Conservation (phyloP, 495 filamentous ascomycete genomes). For the Xylaria palmicola region DNA sequence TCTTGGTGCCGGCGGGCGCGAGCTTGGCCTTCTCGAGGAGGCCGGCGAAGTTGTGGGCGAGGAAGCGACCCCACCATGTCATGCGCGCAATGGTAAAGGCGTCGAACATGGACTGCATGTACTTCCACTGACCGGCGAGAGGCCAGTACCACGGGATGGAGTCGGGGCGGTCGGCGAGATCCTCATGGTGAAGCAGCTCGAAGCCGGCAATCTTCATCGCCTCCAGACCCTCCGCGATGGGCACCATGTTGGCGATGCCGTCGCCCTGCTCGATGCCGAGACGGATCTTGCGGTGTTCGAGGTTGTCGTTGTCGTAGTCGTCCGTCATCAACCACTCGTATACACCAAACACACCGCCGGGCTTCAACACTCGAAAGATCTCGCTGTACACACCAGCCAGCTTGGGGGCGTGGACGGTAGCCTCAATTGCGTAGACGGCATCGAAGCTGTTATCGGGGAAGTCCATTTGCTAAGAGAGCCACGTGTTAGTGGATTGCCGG, state of each 20-base stretch:
- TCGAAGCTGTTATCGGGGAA: slow-evolving; percentile 92
- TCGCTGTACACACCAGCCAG: slow-evolving; percentile 94
- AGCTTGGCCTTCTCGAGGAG: slow-evolving; percentile 71
- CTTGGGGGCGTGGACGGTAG: slow-evolving; percentile 91
- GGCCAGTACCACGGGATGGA: slow-evolving; percentile 93
- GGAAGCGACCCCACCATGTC: slow-evolving; percentile 78
- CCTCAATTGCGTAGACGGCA: slow-evolving; percentile 97
- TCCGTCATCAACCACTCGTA: slow-evolving; percentile 99
- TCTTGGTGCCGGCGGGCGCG: slow-evolving; percentile 83
- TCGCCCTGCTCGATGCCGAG: slow-evolving; percentile 95
- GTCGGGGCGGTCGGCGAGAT: slow-evolving; percentile 81
- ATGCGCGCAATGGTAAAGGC: slow-evolving; percentile 83
- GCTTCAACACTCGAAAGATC: slow-evolving; percentile 94
- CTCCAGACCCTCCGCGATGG: slow-evolving; percentile 73
- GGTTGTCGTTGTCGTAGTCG: slow-evolving; percentile 84
- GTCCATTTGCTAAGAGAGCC: slow-evolving; percentile 77
- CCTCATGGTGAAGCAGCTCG: slow-evolving; percentile 80
- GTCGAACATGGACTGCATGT: slow-evolving; percentile 78
- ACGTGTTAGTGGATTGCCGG: neutral
- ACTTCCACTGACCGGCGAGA: slow-evolving; percentile 72
- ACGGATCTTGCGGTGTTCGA: slow-evolving; percentile 85
- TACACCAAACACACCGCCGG: slow-evolving; percentile 92
- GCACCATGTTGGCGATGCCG: slow-evolving; percentile 99
- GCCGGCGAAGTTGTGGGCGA: slow-evolving; percentile 79
- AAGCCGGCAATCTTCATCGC: slow-evolving; percentile 92